Evolutionary conservation across 2,329 filamentous ascomycete genomes (phyloP).

Genomic region (Macroventuria anomochaeta): DNA sequence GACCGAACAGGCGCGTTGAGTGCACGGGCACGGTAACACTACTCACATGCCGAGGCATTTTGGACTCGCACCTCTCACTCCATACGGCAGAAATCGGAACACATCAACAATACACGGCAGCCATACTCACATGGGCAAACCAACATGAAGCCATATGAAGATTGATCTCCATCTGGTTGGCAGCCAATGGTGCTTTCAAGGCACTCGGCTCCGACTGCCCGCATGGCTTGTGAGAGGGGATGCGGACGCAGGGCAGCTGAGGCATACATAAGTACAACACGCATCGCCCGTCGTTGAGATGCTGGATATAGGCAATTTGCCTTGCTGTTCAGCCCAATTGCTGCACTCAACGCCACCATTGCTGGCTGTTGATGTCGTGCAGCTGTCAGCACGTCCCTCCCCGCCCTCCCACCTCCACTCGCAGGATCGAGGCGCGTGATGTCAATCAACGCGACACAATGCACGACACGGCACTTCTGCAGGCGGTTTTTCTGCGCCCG

Average conservation of each 20-base stretch:
- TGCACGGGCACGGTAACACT: no score
- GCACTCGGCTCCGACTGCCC: slow-evolving; percentile 17
- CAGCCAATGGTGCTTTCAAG: slow-evolving; percentile 18
- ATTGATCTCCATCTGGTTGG: background rate
- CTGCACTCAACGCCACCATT: background rate
- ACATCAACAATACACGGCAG: background rate
- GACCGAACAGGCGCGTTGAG: no score
- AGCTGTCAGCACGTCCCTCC: slow-evolving; percentile 12
- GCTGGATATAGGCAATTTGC: background rate
- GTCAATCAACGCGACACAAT: slow-evolving; percentile 6
- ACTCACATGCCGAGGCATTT: slow-evolving; percentile 21
- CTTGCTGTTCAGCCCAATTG: background rate
- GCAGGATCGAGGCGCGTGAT: slow-evolving; percentile 14
- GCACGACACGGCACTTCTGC: slow-evolving; percentile 16
- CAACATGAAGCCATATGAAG: slow-evolving; percentile 3
- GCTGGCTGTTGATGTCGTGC: slow-evolving; percentile 10
- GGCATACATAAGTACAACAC: slow-evolving; percentile 16
- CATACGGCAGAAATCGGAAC: slow-evolving; percentile 22
- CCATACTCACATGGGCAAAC: slow-evolving; percentile 12
- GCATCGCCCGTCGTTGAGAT: slow-evolving; percentile 1
- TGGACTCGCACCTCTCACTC: slow-evolving; percentile 1
- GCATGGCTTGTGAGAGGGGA: slow-evolving; percentile 17
- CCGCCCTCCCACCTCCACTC: slow-evolving; percentile 3
- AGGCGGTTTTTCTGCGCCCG: slow-evolving; percentile 1
- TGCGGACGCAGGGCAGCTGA: slow-evolving; percentile 11